phyloP scores from a whole-genome alignment of 768 basidiomycete genomes.

The Lyophyllum shimeji region DNA sequence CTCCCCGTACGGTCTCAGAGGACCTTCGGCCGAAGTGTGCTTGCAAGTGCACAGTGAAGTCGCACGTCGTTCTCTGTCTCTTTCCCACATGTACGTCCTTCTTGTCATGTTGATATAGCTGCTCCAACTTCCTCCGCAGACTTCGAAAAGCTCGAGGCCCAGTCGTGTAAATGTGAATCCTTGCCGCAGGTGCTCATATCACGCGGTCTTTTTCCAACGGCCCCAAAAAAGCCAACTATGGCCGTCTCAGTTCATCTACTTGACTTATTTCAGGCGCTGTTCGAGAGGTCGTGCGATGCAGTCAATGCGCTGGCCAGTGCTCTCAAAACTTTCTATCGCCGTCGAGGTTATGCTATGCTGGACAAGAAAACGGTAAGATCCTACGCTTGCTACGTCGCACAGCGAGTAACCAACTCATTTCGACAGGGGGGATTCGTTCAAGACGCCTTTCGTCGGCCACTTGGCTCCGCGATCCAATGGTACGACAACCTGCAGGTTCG shows the following conservation, averaged over 20 bases:
- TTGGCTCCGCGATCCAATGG: slow-evolving; percentile 17
- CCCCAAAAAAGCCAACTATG: slow-evolving; percentile 22
- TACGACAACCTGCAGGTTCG: slow-evolving; percentile 9
- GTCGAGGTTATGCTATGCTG: slow-evolving; percentile 21
- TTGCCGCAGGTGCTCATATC: slow-evolving; percentile 23
- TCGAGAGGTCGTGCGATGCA: slow-evolving; percentile 36
- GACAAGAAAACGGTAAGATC: slow-evolving; percentile 9
- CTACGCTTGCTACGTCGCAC: slow-evolving; percentile 5
- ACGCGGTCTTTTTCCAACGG: slow-evolving; percentile 32
- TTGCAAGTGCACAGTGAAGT: neutral
- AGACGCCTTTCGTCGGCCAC: slow-evolving; percentile 29
- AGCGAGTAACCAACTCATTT: neutral
- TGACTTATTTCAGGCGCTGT: slow-evolving; percentile 31
- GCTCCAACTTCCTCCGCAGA: slow-evolving; percentile 9
- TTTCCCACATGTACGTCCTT: slow-evolving; percentile 12
- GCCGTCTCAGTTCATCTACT: slow-evolving; percentile 30
- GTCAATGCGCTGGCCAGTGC: slow-evolving; percentile 26
- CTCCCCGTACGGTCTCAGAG: neutral
- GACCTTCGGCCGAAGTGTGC: neutral
- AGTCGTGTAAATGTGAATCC: slow-evolving; percentile 21
- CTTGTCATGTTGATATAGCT: neutral
- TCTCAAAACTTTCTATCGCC: slow-evolving; percentile 27
- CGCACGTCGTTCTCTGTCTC: slow-evolving; percentile 8
- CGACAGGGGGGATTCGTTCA: slow-evolving; percentile 19
- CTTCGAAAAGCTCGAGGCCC: slow-evolving; percentile 12